Conservation (phyloP, 208 protist genomes). For the Leishmania mexicana region DNA sequence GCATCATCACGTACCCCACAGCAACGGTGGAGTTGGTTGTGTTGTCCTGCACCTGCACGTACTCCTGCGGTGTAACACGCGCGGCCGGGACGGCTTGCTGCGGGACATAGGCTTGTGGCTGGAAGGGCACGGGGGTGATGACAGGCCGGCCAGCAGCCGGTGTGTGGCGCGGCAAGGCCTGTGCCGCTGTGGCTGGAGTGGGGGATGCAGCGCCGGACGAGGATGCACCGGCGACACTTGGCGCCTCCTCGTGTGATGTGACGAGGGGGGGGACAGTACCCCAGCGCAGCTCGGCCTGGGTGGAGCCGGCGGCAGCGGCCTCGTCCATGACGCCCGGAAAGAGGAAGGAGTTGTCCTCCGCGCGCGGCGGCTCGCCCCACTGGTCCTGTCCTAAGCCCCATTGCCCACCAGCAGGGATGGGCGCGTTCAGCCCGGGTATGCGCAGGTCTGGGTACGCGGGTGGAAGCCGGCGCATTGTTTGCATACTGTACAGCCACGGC, state of each 20-base stretch:
- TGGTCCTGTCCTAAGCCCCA: slow-evolving; percentile 95
- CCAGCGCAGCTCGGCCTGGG: slow-evolving; percentile 33
- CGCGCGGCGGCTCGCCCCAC: slow-evolving; percentile 97
- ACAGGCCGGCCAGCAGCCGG: slow-evolving; percentile 14
- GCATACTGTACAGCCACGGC: slow-evolving; percentile 99
- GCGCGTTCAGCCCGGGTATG: slow-evolving; percentile 98
- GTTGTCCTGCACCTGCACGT: slow-evolving; percentile 81
- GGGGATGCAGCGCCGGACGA: slow-evolving; percentile 10
- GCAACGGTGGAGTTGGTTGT: slow-evolving; percentile 60
- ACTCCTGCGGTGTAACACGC: slow-evolving; percentile 63
- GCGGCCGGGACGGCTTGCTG: slow-evolving; percentile 35
- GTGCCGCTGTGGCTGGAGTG: slow-evolving; percentile 10
- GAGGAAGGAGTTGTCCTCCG: slow-evolving; percentile 75
- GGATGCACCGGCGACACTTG: slow-evolving; percentile 6
- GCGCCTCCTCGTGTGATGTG: neutral
- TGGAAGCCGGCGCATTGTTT: slow-evolving; percentile 97
- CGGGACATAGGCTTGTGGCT: slow-evolving; percentile 64
- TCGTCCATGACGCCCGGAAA: slow-evolving; percentile 90
- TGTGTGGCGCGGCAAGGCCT: slow-evolving; percentile 15
- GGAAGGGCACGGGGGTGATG: slow-evolving; percentile 75
- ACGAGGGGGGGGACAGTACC: slow-evolving; percentile 43
- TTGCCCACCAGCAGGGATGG: slow-evolving; percentile 96
- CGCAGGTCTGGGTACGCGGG: slow-evolving; percentile 98
- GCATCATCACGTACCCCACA: slow-evolving; percentile 69
- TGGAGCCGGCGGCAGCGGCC: slow-evolving; percentile 30